phyloP scores from a whole-genome alignment of 2,329 filamentous ascomycete genomes.

The Ophiostoma novo-ulmi region DNA sequence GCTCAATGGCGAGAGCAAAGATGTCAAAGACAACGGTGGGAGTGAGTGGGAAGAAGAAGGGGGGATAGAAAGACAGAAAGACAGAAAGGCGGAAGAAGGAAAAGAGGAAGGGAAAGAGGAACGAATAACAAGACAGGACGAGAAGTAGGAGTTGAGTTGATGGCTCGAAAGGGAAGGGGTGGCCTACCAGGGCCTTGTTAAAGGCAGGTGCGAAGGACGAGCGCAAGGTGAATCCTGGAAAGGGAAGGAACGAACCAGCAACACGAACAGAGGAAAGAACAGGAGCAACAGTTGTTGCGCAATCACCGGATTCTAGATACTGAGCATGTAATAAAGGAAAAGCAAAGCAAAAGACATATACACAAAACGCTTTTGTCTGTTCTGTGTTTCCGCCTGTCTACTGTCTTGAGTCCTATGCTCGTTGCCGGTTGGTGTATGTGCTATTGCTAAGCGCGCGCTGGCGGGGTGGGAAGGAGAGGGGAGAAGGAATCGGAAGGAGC shows the following conservation, averaged over 20 bases:
- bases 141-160: neutral
- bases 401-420: conserved; percentile 13
- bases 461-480: neutral
- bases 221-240: neutral
- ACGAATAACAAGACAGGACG: neutral
- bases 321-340: neutral
- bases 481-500: conserved; percentile 10
- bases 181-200: neutral
- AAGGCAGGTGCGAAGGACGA: conserved; percentile 15
- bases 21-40: neutral
- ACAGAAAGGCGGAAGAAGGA: neutral
- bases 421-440: conserved; percentile 14
- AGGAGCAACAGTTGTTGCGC: neutral
- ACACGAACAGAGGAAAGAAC: conserved; percentile 16
- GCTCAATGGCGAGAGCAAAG: neutral
- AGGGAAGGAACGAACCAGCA: neutral
- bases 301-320: neutral
- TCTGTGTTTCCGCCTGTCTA: neutral
- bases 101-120: neutral
- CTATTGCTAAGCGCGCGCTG: conserved; percentile 24
- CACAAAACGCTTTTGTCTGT: neutral
- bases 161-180: neutral
- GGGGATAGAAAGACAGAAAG: neutral
- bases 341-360: neutral
- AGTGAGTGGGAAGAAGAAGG: neutral